Conservation (phyloP, 2,329 filamentous ascomycete species). For the Ramichloridium luteum region DNA sequence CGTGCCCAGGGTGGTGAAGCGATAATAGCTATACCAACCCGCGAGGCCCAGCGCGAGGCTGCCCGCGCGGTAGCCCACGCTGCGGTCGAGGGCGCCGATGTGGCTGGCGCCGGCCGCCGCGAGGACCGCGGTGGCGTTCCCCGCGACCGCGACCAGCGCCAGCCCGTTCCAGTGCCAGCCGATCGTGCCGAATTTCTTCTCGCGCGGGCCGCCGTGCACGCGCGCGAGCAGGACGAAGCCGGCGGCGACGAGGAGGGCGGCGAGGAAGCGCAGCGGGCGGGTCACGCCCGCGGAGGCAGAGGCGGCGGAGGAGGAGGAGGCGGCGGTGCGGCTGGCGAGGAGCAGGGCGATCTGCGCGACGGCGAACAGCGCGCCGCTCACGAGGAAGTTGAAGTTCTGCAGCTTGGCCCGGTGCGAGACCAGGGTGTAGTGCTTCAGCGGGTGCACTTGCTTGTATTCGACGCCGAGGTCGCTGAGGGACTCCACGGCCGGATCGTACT, state of each 20-base stretch:
- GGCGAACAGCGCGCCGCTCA: slow-evolving; percentile 9
- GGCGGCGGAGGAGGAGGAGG: slow-evolving; percentile 1
- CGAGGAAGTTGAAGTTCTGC: slow-evolving; percentile 9
- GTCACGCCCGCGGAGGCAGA: slow-evolving; percentile 4
- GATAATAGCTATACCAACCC: slow-evolving; percentile 11
- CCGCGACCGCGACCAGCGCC: slow-evolving; percentile 7
- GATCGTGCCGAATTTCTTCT: slow-evolving; percentile 12
- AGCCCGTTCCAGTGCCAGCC: slow-evolving; percentile 15
- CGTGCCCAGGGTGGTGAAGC: slow-evolving; percentile 10
- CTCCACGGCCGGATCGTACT: slow-evolving; percentile 12
- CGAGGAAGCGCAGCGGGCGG: slow-evolving; percentile 6
- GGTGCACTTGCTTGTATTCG: slow-evolving; percentile 15
- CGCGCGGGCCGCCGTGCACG: slow-evolving; percentile 13
- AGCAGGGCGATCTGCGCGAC: slow-evolving; percentile 8
- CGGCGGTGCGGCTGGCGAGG: slow-evolving; percentile 3
- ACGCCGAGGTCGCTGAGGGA: slow-evolving; percentile 12
- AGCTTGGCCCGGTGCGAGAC: slow-evolving; percentile 5
- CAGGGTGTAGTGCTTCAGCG: slow-evolving; percentile 14
- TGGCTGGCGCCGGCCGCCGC: slow-evolving; percentile 5
- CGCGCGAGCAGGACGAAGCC: slow-evolving; percentile 10
- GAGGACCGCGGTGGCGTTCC: slow-evolving; percentile 12
- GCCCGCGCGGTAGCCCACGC: slow-evolving; percentile 6
- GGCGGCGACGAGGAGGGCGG: slow-evolving; percentile 7
- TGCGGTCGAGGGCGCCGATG: slow-evolving; percentile 7
- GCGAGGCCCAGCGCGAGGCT: slow-evolving; percentile 7